Evolutionary conservation across 495 filamentous ascomycete species (phyloP), one percentile per base, ranked within the genome.

Genomic region (Tuber brumale): DNA sequence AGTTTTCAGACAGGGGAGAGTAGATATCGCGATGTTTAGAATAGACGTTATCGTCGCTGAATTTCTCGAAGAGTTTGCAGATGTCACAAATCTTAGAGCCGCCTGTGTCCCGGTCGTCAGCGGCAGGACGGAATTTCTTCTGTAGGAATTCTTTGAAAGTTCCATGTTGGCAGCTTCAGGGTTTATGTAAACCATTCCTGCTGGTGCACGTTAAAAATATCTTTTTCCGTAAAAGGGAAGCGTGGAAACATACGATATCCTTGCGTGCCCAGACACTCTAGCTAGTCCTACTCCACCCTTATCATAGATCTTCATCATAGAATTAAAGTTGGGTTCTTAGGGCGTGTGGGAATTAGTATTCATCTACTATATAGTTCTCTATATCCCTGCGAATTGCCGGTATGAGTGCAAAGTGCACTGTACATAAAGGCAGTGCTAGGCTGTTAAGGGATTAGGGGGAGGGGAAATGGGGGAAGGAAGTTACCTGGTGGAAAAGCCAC

Each of bases 261-360:
- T 91, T 91, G 83, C 91, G 91, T 0, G 89, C 81, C 89, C 89
- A 91, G 80, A 91, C 91, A 66, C 84, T 87, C 89, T 89, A 91
- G 77, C 85, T 84, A 72, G 90, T 88, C n/a, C n/a, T n/a, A n/a
- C n/a, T 72, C 85, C 79, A 70, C 88, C 85, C 74, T 88, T 85
- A 43, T 87, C 85, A 82, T 91, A 90, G 73, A 91, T 88, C 39
- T 83, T 79, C 8, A 90, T 82, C 76, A 39, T 39, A 4, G 37
- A 39, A 39, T 2, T 39, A 39, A 39, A 4, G 37, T 39, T 39
- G 37, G 37, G 37, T 39, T 39, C 37, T 39, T 2, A 4, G 1
- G 37, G 37, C 37, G 37, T 39, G 37, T 4, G 37, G 1, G 37
- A 39, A 39, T 39, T 0, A 39, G 37, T 39, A 39, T 39, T 4